These are phyloP conservation scores for Citrullus amarus DNA, from an alignment of 306 rosid species.

Conservation along the genomic window DNA sequence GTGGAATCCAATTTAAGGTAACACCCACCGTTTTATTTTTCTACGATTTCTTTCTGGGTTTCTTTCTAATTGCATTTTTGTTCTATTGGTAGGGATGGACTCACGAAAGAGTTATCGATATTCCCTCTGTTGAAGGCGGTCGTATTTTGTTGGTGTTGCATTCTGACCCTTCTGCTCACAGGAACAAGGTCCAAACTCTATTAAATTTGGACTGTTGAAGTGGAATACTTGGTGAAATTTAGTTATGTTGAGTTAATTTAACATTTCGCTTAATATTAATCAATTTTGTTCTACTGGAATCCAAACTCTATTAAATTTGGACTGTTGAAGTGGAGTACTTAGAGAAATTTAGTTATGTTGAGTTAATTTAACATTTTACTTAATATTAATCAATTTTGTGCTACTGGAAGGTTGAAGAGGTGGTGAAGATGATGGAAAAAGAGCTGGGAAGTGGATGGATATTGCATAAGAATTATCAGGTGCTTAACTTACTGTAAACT, in stretches of 20 bases:
- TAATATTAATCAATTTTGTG: neutral
- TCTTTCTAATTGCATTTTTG: neutral
- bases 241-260: neutral
- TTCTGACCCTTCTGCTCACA: conserved; percentile 39
- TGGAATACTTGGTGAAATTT: neutral
- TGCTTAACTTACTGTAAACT: neutral
- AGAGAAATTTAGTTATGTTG: neutral
- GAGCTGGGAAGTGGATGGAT: conserved; percentile 74
- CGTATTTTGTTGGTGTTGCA: conserved; percentile 47
- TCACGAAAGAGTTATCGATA: conserved; percentile 33
- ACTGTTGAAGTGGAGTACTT: neutral
- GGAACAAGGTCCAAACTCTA: conserved; percentile 37
- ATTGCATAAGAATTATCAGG: conserved; percentile 51
- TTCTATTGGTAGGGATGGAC: conserved; percentile 49
- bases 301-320: neutral
- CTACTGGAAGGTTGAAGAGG: conserved; percentile 44
- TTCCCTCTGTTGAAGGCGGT: conserved; percentile 14
- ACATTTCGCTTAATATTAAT: neutral
- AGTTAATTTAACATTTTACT: neutral
- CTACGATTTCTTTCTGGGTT: conserved; percentile 4
- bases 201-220: neutral
- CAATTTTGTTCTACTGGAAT: conserved; percentile 8
- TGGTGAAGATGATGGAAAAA: conserved; percentile 62
- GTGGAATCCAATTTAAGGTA: conserved; percentile 65
- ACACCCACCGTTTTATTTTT: neutral